A percentile compares a stretch with the other conserved stretches of the same genome.
These are phyloP conservation scores for Amaranthus tricolor DNA, from an alignment of 179 eudicot genomes.

Conservation along the genomic window DNA sequence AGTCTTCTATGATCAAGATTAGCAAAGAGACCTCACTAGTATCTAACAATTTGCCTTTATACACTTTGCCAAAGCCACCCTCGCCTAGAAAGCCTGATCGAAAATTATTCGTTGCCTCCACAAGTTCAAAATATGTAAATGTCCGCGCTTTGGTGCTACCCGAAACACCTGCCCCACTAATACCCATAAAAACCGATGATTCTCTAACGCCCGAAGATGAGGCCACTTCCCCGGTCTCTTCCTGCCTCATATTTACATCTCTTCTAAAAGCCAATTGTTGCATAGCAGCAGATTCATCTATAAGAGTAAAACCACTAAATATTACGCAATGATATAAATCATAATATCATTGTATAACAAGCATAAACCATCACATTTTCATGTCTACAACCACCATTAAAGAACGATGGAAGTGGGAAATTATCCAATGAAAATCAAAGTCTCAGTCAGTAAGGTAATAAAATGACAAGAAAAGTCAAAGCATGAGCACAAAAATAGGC, in stretches of 20 bases:
- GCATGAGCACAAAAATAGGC: neutral
- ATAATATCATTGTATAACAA: neutral
- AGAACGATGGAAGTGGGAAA: neutral
- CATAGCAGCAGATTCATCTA: slow-evolving; percentile 22
- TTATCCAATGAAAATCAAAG: neutral
- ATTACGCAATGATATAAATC: neutral
- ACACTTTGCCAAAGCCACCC: slow-evolving; percentile 66
- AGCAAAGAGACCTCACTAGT: slow-evolving; percentile 37
- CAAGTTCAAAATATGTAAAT: slow-evolving; percentile 35
- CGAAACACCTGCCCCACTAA: slow-evolving; percentile 22
- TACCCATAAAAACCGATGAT: slow-evolving; percentile 21
- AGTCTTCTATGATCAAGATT: neutral
- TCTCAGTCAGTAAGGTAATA: neutral
- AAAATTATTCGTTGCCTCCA: slow-evolving; percentile 46
- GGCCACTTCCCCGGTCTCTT: slow-evolving; percentile 11
- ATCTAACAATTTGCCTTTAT: slow-evolving; percentile 41
- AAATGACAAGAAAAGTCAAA: too few relatives aligned
- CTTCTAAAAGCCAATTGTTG: slow-evolving; percentile 14
- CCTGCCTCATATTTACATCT: slow-evolving; percentile 9
- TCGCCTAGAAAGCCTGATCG: slow-evolving; percentile 48
- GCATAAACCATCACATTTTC: neutral
- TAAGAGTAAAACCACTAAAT: neutral
- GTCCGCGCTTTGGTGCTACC: slow-evolving; percentile 32
- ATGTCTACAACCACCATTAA: neutral
- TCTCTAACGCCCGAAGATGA: slow-evolving; percentile 14